A percentile compares a stretch with the other conserved stretches of the same genome.
These are phyloP conservation scores for Candida orba DNA, from an alignment of 805 yeast genomes.

Conservation along the genomic window DNA sequence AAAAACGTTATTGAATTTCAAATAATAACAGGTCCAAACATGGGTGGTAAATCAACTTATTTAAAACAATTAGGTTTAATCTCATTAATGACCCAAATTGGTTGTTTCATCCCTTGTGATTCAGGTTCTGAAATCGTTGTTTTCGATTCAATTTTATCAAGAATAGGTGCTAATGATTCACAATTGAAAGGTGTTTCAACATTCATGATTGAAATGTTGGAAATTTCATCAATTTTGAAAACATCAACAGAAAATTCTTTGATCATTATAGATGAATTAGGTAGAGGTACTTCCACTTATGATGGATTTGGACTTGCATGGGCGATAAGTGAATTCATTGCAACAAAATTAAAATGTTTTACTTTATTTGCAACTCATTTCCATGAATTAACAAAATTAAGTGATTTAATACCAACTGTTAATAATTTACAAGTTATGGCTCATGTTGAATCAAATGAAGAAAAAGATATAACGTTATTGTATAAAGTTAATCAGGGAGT, in stretches of 20 bases:
- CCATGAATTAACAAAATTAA: constrained; percentile 84
- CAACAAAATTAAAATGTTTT: constrained; percentile 64
- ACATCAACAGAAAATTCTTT: constrained; percentile 74
- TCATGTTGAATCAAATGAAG: constrained; percentile 52
- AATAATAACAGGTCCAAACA: constrained; percentile 91
- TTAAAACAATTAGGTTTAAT: constrained; percentile 86
- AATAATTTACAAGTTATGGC: constrained; percentile 90
- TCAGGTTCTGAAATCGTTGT: constrained; percentile 67
- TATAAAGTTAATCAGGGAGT: constrained; percentile 97
- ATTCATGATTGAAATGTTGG: constrained; percentile 94
- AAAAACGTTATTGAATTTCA: constrained; percentile 58
- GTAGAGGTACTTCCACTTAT: constrained; percentile 74
- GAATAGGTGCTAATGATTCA: constrained; percentile 99
- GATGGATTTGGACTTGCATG: constrained; percentile 98
- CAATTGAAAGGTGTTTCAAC: constrained; percentile 96
- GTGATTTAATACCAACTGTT: constrained; percentile 57
- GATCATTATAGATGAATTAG: constrained; percentile 88
- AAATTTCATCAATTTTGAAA: constrained; percentile 79
- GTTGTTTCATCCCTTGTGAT: constrained; percentile 70
- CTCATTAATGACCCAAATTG: constrained; percentile 81
- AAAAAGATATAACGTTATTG: constrained; percentile 70
- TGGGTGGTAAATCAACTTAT: constrained; percentile 96
- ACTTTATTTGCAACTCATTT: constrained; percentile 95
- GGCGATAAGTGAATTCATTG: constrained; percentile 86
- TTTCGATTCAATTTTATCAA: constrained; percentile 86